Conservation (phyloP, 192 early-diverging fungal genomes). For the Globomyces pollinis-pini region DNA sequence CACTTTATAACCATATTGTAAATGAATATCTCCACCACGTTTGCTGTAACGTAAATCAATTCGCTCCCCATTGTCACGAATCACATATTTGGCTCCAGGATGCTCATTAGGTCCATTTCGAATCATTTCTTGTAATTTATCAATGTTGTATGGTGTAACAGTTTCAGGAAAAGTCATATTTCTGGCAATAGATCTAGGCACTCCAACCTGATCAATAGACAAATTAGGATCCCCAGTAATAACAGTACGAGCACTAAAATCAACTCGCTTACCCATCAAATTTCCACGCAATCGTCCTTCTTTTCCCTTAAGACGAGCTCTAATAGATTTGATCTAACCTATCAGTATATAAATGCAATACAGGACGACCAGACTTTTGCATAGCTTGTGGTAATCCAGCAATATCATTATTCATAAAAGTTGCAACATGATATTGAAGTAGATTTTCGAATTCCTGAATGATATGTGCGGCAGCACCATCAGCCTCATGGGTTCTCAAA, state of each 20-base stretch:
- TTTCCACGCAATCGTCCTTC: conserved; percentile 98
- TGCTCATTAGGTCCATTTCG: conserved; percentile 86
- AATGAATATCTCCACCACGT: conserved; percentile 71
- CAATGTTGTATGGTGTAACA: conserved; percentile 95
- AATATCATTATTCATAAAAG: conserved; percentile 96
- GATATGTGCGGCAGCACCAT: conserved; percentile 82
- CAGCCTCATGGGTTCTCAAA: conserved; percentile 68
- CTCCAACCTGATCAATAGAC: conserved; percentile 96
- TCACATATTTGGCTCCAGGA: conserved; percentile 95
- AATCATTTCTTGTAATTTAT: conserved; percentile 76
- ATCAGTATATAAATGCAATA: conserved; percentile 25
- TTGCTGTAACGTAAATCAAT: conserved; percentile 87
- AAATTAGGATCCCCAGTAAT: conserved; percentile 98
- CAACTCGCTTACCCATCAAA: conserved; percentile 99
- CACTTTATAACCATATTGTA: conserved; percentile 88
- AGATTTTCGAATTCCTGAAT: conserved; percentile 81
- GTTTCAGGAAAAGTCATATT: conserved; percentile 96
- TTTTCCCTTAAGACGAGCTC: conserved; percentile 96
- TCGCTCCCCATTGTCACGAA: conserved; percentile 86
- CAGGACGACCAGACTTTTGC: conserved; percentile 89
- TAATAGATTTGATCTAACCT: conserved; percentile 82
- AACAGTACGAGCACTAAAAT: conserved; percentile 98
- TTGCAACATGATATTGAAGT: conserved; percentile 91
- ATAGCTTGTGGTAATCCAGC: conserved; percentile 82
- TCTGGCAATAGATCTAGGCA: conserved; percentile 92